phyloP scores from a whole-genome alignment of 495 filamentous ascomycete species.

The Penicillium parvum region DNA sequence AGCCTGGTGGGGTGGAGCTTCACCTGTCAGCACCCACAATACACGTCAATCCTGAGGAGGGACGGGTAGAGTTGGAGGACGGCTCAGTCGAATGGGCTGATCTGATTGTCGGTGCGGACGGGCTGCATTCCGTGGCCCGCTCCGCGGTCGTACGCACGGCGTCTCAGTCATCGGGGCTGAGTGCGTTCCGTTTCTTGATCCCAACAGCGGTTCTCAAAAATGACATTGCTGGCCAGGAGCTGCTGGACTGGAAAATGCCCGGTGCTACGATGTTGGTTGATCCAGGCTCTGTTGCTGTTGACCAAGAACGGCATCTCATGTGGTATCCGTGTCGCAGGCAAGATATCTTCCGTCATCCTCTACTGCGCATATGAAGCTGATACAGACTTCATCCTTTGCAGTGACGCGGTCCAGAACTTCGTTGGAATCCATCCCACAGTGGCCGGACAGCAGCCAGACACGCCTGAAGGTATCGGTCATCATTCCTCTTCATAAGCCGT shows the following conservation, averaged over 20 bases:
- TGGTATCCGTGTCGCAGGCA: conserved; percentile 35
- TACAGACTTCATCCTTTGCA: too few species aligned
- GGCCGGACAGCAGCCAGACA: too few species aligned
- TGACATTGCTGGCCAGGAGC: not conserved
- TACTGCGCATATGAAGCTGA: too few species aligned
- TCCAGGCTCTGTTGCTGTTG: not conserved
- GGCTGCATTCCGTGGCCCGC: conserved; percentile 38
- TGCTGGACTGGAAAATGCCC: conserved; percentile 10
- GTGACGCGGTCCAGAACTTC: conserved; percentile 42
- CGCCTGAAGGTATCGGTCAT: too few species aligned
- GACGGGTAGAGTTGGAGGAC: conserved; percentile 31
- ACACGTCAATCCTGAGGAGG: conserved; percentile 28
- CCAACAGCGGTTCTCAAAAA: conserved; percentile 9
- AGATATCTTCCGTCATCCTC: too few species aligned
- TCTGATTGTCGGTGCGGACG: conserved; percentile 48
- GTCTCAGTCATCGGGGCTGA: conserved; percentile 6
- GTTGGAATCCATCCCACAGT: conserved; percentile 37
- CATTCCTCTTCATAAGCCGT: too few species aligned
- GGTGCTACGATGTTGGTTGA: conserved; percentile 16
- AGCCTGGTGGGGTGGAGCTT: conserved; percentile 22
- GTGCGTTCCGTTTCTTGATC: conserved; percentile 25
- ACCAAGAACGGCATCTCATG: conserved; percentile 21
- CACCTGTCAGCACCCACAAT: conserved; percentile 12
- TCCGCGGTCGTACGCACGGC: conserved; percentile 12
- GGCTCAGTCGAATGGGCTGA: conserved; percentile 32